Base-by-base conservation (phyloP, 2,329 filamentous ascomycete species). In the Lachnellula arida region DNA sequence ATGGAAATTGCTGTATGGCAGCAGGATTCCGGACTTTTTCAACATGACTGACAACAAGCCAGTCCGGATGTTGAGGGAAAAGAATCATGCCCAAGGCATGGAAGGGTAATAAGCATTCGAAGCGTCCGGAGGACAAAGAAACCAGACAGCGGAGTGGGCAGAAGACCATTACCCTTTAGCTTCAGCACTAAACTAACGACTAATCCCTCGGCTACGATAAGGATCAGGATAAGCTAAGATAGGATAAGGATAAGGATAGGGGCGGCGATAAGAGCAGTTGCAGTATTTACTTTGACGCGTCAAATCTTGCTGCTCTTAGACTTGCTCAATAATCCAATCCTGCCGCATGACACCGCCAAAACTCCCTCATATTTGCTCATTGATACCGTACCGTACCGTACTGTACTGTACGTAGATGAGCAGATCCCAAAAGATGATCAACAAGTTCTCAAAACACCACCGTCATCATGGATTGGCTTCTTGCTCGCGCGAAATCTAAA, bases 21-120 rank as follows among this genome's bases (percentile, higher is more conserved):
- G 60, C n/a, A 74, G 40, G 19, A 67, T 48, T 43, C 67, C 70
- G 32, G 72, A 62, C 65, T 76, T 78, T 70, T 74, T 80, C 55
- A 78, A 69, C 75, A 80, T 78, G 63, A 63, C 69, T 59, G 47
- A 48, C 17, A 39, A 25, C 37, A 37, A 51, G 53, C 53, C 53
- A 59, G 59, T 42, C 55, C 8, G 11, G 48, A 15, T 25, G 19
- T 15, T 51, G 42, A 15, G 15, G 15, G 25, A 44, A 42, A 12
- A 35, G 19, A 22, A 47, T 51, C 47, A 53, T 49, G 53, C 56
- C 34, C 39, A 56, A 12, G 43, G 28, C 28, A 32, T 32, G 40
- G 25, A 46, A 35, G 44, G 9, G 28, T 11, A 32, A 14, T 22
- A 23, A 23, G 39, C 19, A 35, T 39, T n/a, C 34, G 14, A 19